Base-by-base conservation (phyloP, 2,329 filamentous ascomycete species). In the Verticillium nonalfalfae region DNA sequence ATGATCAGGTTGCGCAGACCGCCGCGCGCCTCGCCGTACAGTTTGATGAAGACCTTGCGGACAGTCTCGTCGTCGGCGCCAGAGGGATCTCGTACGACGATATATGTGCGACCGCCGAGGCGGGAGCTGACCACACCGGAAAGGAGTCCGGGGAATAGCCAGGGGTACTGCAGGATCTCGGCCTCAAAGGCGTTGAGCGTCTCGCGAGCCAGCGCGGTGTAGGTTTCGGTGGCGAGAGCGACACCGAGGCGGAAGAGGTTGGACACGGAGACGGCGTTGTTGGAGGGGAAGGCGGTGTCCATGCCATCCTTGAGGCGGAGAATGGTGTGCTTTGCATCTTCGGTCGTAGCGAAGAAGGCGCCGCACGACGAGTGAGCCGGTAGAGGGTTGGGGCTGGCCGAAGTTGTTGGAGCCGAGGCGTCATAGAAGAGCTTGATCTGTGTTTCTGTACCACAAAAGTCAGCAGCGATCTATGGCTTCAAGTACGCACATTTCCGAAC, bases 291-390 rank as follows among this genome's bases (percentile, higher is more conserved):
- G 1, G 92, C 89, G 5, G 91, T 91, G 74, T 99, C 95, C 84
- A 97, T 97, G 66, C 93, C 95, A 65, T 96, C 92, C 76, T 99
- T 99, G 58, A 97, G 84, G 31, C 94, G 89, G 63, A 98, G 85
- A 62, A 97, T 88, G 34, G 89, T 83, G 68, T 93, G 86, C 0
- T 86, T 78, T 10, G 88, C 86, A 52, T 81, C 75, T 13, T 79
- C 76, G 4, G 82, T 77, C 1, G 90, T 93, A 4, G 87, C 88
- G 77, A 90, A 95, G 80, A 94, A 95, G 36, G 84, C 91, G 52
- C 84, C 84, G 33, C 77, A 79, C 38, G 73, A 72, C 36, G 75
- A 74, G 62, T 74, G 73, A 7, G 68, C 68, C 9, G 64, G 64
- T 26, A 67, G 64, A 0, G 68, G 64, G 13, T 62, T 63, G 34